These are phyloP conservation scores for Cephaloascus albidus DNA, from an alignment of 805 yeast genomes.

Conservation along the genomic window DNA sequence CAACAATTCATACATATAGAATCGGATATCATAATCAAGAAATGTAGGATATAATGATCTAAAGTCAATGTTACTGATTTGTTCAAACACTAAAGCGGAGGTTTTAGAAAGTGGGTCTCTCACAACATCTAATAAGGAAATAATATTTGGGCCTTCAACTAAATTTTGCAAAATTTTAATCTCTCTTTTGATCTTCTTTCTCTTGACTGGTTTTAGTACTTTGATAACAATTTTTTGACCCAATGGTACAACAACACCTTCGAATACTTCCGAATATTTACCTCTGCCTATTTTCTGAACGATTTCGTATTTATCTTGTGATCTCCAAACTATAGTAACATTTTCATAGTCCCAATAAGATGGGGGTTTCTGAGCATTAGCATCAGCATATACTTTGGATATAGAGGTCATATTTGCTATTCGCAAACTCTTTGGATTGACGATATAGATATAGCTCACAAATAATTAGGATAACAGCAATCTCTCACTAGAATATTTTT, in stretches of 20 bases:
- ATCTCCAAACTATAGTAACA: constrained; percentile 73
- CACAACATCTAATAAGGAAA: constrained; percentile 72
- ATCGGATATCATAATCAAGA: constrained; percentile 65
- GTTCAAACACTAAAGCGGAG: constrained; percentile 84
- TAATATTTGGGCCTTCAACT: constrained; percentile 75
- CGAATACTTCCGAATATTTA: constrained; percentile 87
- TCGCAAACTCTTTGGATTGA: too few species aligned
- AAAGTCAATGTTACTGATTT: constrained; percentile 78
- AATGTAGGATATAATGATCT: constrained; percentile 79
- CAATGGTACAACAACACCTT: constrained; percentile 61
- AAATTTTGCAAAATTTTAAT: constrained; percentile 80
- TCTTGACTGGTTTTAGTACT: constrained; percentile 86
- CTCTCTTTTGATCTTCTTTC: constrained; percentile 88
- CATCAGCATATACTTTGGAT: constrained; percentile 77
- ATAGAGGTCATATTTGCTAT: too few species aligned
- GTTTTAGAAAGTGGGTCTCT: constrained; percentile 79
- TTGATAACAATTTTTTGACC: constrained; percentile 73
- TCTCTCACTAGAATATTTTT: too few species aligned
- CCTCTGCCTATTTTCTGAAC: constrained; percentile 84
- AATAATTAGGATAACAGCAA: too few species aligned
- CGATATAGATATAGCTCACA: too few species aligned
- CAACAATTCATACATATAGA: constrained; percentile 74
- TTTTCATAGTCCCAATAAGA: constrained; percentile 80
- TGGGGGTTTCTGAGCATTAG: constrained; percentile 64
- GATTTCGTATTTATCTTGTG: constrained; percentile 79